These are phyloP conservation scores for Ceratocystis huliohia DNA, from an alignment of 2,329 filamentous ascomycete genomes.

Conservation along the genomic window DNA sequence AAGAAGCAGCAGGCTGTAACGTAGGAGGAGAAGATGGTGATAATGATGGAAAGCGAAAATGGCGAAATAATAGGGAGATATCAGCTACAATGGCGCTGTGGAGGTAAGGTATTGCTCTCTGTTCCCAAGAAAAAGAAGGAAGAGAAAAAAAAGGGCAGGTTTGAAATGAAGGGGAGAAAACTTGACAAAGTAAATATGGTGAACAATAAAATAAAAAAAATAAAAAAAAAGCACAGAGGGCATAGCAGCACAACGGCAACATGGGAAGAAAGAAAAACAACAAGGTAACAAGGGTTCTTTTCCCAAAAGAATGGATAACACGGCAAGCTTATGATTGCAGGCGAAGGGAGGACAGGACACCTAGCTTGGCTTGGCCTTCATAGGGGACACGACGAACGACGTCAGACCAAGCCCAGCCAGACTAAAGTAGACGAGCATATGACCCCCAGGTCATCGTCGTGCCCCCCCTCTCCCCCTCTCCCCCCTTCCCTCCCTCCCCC, in stretches of 20 bases:
- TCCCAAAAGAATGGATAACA: conserved; percentile 6
- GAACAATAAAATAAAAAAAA: neutral
- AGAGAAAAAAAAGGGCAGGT: neutral
- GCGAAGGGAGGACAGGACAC: neutral
- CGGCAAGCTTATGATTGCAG: neutral
- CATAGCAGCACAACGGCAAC: too few relatives aligned
- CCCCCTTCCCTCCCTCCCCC: neutral
- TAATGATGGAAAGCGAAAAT: neutral
- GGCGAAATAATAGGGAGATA: too few relatives aligned
- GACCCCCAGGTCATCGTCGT: neutral
- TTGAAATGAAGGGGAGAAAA: neutral
- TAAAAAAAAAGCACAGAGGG: conserved; percentile 14
- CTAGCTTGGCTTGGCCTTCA: too few relatives aligned
- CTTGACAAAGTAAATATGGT: conserved; percentile 1
- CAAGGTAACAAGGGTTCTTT: neutral
- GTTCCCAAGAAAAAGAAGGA: neutral
- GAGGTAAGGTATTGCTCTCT: too few relatives aligned
- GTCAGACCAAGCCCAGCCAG: neutral
- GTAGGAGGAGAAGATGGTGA: neutral
- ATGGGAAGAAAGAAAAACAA: conserved; percentile 13
- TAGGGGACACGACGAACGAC: neutral
- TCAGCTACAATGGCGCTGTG: too few relatives aligned
- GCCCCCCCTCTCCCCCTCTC: neutral
- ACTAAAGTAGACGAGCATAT: neutral
- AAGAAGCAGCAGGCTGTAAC: neutral